Evolutionary conservation across 129 eudicot species (phyloP).

Genomic region (Smallanthus sonchifolius): DNA sequence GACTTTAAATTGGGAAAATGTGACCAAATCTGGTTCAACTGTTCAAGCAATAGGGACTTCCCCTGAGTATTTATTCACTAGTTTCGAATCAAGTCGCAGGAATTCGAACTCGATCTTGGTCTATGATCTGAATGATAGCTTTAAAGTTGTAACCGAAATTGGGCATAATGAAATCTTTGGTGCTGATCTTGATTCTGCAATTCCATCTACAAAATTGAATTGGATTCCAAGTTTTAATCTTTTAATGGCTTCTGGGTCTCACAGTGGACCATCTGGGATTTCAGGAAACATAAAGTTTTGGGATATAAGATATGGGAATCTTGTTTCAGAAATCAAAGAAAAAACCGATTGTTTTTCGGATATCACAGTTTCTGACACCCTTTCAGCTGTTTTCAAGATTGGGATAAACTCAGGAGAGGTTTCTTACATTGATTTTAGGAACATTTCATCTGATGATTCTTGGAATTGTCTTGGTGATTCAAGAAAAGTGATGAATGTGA

Average conservation of each 20-base stretch:
- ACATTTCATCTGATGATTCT: constrained; percentile 35
- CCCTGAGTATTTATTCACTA: constrained; percentile 55
- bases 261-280: constrained; percentile 85
- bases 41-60: constrained; percentile 80
- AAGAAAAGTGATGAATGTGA: constrained; percentile 52
- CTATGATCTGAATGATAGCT: constrained; percentile 54
- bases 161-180: constrained; percentile 78
- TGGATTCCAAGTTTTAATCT: constrained; percentile 73
- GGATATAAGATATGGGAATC: constrained; percentile 83
- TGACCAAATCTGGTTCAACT: constrained; percentile 79
- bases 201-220: constrained; percentile 76
- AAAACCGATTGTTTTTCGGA: constrained; percentile 82
- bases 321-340: constrained; percentile 77
- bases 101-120: constrained; percentile 81
- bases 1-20: constrained; percentile 75
- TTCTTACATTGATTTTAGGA: constrained; percentile 64
- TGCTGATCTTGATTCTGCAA: constrained; percentile 74
- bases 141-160: constrained; percentile 52
- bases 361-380: constrained; percentile 58
- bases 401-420: constrained; percentile 89
- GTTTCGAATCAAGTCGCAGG: constrained; percentile 78
- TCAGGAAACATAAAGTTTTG: constrained; percentile 69
- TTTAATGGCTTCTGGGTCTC: constrained; percentile 94
- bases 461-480: constrained; percentile 84
- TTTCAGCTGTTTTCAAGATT: constrained; percentile 67